Evolutionary conservation across 176 grass and related monocot species (phyloP), one percentile per base, ranked within the genome.

Genomic region (Cenchrus americanus): DNA sequence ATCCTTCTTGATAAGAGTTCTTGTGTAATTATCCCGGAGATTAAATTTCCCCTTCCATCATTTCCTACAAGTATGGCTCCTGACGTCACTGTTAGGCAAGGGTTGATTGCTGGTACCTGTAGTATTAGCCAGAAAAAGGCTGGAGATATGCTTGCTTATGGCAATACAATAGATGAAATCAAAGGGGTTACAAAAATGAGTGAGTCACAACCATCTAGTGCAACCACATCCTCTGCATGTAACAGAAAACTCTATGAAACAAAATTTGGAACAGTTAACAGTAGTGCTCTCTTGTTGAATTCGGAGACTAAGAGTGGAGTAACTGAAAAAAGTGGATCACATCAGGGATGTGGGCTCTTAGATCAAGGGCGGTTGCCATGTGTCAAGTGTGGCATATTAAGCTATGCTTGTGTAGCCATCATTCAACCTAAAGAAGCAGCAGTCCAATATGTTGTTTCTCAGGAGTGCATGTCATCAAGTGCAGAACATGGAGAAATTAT

Each of bases 351-450:
- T 21, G 91, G 93, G 37, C 70, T 99, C 27, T 86, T 99, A 84
- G 93, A 99, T 83, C 93, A 94, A 90, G 96, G 96, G 71, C 69
- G 92, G 55, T 86, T 99, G 75, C 94, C 96, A 47, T 99, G 96
- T 49, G 93, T 99, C 59, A 90, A 93, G 72, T 99, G 96, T 83
- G 93, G 96, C 64, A 96, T 99, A 88, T 85, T 99, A 89, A 99
- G 91, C 68, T 99, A 92, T 92, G 89, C 89, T 67, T 99, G 96
- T 83, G 87, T 96, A 78, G 96, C 93, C 53, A 86, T 99, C 14
- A 82, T 99, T 90, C 91, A 93, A 87, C 96, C 93, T 71, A 94
- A 79, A 90, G 89, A 99, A 80, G 74, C 83, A 67, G 85, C 93
- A 55, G 86, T 89, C 21, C 90, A 90, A 73, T 96, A 88, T 90